Evolutionary conservation across 208 protist genomes (phyloP), one percentile per base, ranked within the genome.

Genomic region (Vickermania spadyakhi): DNA sequence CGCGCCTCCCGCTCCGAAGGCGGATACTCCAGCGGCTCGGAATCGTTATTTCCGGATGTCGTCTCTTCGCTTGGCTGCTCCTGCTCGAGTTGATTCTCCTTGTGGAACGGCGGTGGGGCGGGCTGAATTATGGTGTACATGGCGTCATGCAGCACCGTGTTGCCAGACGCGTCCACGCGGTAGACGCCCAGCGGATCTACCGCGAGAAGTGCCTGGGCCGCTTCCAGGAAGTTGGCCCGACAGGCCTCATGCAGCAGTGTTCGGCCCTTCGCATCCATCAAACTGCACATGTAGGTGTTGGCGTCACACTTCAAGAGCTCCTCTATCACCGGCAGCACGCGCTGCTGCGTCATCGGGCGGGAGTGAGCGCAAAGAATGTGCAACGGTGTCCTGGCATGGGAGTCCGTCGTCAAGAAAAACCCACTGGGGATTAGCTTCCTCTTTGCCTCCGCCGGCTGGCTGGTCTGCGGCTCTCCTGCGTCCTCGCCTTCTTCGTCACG

Each of bases 281-380:
- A 49, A 2, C 66, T 29, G 27, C 66, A 60, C 54, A 79, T 56
- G 4, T 54, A 68, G n/a, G 31, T 31, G 26, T 31, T 52, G 13
- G 65, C n/a, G 14, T 21, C 1, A 27, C 53, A 63, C 1, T 31
- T 29, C 13, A 79, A 36, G 13, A 79, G 64, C 14, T 66, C 52
- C 5, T 67, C 51, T 26, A 91, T 66, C 29, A 68, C 31, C 13
- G 79, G 61, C 18, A 87, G 36, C n/a, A 79, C 72, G 0, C 62
- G 55, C 2, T 31, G 41, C 66, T 91, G 80, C 21, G 60, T 55
- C 1, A 52, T 30, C 3, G 42, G 60, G 3, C 71, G 70, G n/a
- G 50, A 53, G 21, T 78, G 76, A 23, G 65, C 50, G 56, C 79
- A 91, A 7, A 91, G 49, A 26, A 81, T 28, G 66, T 92, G 84